phyloP scores from a whole-genome alignment of 2,329 filamentous ascomycete genomes.

The Diaporthe sp. region DNA sequence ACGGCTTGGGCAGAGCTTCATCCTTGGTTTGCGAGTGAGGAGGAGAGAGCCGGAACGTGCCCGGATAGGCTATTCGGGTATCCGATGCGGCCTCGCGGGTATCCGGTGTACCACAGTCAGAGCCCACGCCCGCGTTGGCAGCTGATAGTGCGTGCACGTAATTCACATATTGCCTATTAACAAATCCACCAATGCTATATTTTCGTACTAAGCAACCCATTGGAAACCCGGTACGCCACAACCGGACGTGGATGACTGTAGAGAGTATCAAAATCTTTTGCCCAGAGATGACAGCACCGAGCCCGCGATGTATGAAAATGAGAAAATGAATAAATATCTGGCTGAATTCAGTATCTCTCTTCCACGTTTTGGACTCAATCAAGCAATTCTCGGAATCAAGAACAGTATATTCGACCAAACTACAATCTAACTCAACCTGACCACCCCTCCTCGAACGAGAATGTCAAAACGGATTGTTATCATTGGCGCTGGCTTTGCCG shows the following conservation, averaged over 20 bases:
- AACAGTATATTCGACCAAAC: neutral
- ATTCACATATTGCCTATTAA: neutral
- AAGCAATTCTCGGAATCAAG: neutral
- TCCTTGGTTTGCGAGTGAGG: neutral
- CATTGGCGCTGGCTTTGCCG: conserved; percentile 17
- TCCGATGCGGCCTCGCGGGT: conserved; percentile 2
- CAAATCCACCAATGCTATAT: neutral
- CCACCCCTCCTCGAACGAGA: neutral
- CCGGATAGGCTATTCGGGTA: conserved; percentile 31
- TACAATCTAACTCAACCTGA: neutral
- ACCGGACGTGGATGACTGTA: neutral
- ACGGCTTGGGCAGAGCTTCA: neutral
- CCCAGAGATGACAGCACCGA: neutral
- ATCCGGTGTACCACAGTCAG: neutral
- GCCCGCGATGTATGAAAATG: neutral
- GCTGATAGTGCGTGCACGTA: neutral
- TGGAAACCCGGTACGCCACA: neutral
- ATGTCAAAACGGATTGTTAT: conserved; percentile 10
- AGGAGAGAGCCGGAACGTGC: neutral
- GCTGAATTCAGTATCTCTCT: neutral
- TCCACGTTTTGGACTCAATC: neutral
- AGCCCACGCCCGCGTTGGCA: neutral
- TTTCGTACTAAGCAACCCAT: neutral
- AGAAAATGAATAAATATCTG: neutral
- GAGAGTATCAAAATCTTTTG: too few species aligned